phyloP scores from a whole-genome alignment of 2,329 filamentous ascomycete species.

The Helminthosporium solani region DNA sequence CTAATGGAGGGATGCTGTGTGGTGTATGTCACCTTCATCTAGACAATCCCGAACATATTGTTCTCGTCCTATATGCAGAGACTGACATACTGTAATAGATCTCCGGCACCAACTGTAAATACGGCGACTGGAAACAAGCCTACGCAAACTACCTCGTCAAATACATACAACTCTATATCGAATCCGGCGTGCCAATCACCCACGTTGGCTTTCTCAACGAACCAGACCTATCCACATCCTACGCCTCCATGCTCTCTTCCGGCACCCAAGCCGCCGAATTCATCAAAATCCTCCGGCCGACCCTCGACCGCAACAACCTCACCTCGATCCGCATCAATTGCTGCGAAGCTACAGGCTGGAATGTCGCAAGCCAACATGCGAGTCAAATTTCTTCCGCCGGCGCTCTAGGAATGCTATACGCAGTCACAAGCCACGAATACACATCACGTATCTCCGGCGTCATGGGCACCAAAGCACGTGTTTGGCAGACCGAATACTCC shows the following conservation, averaged over 20 bases:
- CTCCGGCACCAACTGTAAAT: constrained; percentile 34
- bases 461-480: constrained; percentile 46
- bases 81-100: constrained; percentile 13
- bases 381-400: constrained; percentile 42
- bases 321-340: constrained; percentile 45
- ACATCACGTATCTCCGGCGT: constrained; percentile 43
- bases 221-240: constrained; percentile 44
- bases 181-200: constrained; percentile 43
- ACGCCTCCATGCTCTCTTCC: constrained; percentile 51
- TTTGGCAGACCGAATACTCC: constrained; percentile 56
- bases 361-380: constrained; percentile 41
- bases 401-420: constrained; percentile 42
- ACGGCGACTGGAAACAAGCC: constrained; percentile 51
- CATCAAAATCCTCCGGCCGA: constrained; percentile 49
- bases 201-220: constrained; percentile 51
- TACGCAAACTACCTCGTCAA: constrained; percentile 53
- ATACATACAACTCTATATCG: constrained; percentile 48
- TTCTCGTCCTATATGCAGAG: too few relatives aligned
- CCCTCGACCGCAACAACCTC: constrained; percentile 41
- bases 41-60: too few relatives aligned
- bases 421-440: constrained; percentile 49
- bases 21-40: constrained; percentile 44
- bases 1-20: constrained; percentile 49
- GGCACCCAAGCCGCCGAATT: constrained; percentile 54
- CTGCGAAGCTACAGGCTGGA: constrained; percentile 50